Percentiles rank a stretch among this genome's conserved stretches.
Evolutionary conservation across 257 asterid species (phyloP).

Genomic region (Eustoma russellianum): DNA sequence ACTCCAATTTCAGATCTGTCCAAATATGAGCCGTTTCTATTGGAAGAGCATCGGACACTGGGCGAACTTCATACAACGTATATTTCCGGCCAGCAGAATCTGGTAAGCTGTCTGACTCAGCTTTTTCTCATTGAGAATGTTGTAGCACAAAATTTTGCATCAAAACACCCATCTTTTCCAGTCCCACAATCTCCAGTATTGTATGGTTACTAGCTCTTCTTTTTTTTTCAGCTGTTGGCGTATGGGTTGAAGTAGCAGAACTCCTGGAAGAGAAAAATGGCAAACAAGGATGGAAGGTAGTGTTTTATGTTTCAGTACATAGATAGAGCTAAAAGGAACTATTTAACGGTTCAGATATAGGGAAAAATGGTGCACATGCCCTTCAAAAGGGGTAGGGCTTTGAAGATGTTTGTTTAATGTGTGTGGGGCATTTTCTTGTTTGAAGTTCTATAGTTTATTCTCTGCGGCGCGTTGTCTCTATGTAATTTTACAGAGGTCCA

Average conservation of each 20-base stretch:
- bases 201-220: background rate
- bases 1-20: constrained; percentile 25
- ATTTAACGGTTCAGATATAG: background rate
- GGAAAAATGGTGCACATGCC: background rate
- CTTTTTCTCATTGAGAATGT: background rate
- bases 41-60: constrained; percentile 61
- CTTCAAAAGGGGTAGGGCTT: background rate
- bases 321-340: constrained; percentile 15
- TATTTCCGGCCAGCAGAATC: constrained; percentile 47
- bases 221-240: constrained; percentile 54
- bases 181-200: too few relatives aligned
- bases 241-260: constrained; percentile 40
- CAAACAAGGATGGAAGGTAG: constrained; percentile 5
- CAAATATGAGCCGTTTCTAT: constrained; percentile 30
- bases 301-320: constrained; percentile 5
- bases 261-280: constrained; percentile 11
- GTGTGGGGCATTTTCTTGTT: too few relatives aligned
- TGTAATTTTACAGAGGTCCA: too few relatives aligned
- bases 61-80: constrained; percentile 52
- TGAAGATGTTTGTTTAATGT: too few relatives aligned
- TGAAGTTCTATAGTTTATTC: too few relatives aligned
- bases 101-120: constrained; percentile 35
- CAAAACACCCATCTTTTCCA: too few relatives aligned
- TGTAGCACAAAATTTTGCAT: background rate
- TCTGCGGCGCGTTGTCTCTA: too few relatives aligned